Evolutionary conservation across 2,329 filamentous ascomycete genomes (phyloP), one percentile per base, ranked within the genome.

Genomic region (Lachnellula arida): DNA sequence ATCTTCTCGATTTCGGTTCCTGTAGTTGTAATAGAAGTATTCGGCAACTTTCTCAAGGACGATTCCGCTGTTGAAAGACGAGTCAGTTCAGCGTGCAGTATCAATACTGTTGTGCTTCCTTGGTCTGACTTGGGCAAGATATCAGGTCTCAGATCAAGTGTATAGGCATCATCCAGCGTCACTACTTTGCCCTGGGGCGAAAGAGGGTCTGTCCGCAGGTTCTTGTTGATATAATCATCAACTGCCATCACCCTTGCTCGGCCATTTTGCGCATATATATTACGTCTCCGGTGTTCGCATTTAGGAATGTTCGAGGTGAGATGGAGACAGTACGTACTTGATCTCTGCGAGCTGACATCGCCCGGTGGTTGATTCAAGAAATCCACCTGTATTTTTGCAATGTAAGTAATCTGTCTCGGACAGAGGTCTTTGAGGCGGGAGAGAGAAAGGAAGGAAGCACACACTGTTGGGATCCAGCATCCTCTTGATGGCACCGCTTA

Each of bases 21-120:
- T 86, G 72, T 91, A 86, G 76, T 88, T 88, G 75, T 91, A 92
- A 69, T 91, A 88, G 60, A 91, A 86, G 73, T 92, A 93, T 73
- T 92, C 87, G 71, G 86, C 88, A 34, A 92, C 85, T 69, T 90
- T 91, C 70, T 92, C 88, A 2, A 93, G 81, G 5, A 91, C 81
- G 52, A 86, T 76, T 61, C 84, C 86, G 72, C 87, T 91, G 70
- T 64, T 34, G 34, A 46, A 22, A 19, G 47, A 17, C 35, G n/a
- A 22, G 42, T 55, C 11, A 44, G 42, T 23, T 19, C 19, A 19
- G 5, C 12, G 19, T 44, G 19, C 28, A 2, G 28, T 32, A 32
- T 11, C 8, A 3, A 32, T 11, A 11, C 28, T 11, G 9, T 46
- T 49, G 52, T 43, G 35, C 15, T 34, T 52, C 48, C 15, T 50